Evolutionary conservation across 306 rosid genomes (phyloP).

Genomic region (Dalbergia cultrata): DNA sequence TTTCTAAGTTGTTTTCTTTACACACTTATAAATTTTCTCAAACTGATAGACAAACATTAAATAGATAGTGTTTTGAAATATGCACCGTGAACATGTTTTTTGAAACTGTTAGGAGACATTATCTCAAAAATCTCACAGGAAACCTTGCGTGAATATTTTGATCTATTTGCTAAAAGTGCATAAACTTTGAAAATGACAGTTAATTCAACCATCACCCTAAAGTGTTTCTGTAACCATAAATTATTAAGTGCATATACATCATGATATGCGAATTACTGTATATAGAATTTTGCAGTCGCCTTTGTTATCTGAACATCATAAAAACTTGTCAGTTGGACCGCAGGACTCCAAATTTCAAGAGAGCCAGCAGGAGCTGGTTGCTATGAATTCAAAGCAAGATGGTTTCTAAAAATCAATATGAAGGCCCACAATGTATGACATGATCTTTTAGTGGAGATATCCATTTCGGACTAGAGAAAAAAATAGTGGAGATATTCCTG

Average conservation of each 20-base stretch:
- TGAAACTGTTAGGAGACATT: too few relatives aligned
- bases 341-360: background rate
- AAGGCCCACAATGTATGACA: constrained; percentile 25
- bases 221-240: background rate
- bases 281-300: background rate
- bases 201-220: too few relatives aligned
- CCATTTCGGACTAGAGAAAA: background rate
- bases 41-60: too few relatives aligned
- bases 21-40: too few relatives aligned
- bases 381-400: constrained; percentile 12
- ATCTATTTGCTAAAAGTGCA: too few relatives aligned
- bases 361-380: constrained; percentile 12
- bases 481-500: background rate
- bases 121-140: too few relatives aligned
- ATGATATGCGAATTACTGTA: background rate
- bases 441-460: background rate
- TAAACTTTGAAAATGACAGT: too few relatives aligned
- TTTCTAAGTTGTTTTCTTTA: too few relatives aligned
- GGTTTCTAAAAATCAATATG: constrained; percentile 31
- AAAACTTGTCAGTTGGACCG: background rate
- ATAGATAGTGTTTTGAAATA: too few relatives aligned
- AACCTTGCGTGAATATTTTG: too few relatives aligned
- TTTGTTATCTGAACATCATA: background rate
- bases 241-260: background rate
- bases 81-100: too few relatives aligned